Base-by-base conservation (phyloP, 176 grass and related monocot species). In the Calamus simplicifolius region DNA sequence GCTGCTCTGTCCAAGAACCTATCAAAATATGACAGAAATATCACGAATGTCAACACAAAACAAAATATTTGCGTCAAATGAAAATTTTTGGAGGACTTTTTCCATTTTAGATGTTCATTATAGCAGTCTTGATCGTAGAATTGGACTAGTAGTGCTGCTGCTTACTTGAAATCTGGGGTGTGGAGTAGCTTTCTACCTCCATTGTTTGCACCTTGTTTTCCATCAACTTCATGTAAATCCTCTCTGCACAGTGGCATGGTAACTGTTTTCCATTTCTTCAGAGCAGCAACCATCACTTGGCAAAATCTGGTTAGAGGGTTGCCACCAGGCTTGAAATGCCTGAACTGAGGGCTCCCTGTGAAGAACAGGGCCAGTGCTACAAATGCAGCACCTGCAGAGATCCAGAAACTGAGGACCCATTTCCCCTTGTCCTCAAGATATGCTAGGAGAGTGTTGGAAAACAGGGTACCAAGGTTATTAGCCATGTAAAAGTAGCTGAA, bases 401-500 rank as follows among this genome's bases (percentile, higher is more conserved):
- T 27, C 64, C 51, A 67, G 27, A 67, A 67, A n/a, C 64, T 51
- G 27, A 29, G 10, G 14, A 51, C 51, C 64, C 64, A 67, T 51
- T 54, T 67, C 26, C 64, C 64, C 4, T 54, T 8, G 27, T 67
- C 64, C 51, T 67, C 50, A n/a, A 67, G 18, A 51, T 67, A 67
- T 10, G 15, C 25, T 14, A 67, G 27, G 8, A 27, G 54, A 2
- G 64, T 67, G 51, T 67, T 55, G 25, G 64, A 67, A 51, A 67
- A 38, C 27, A 67, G 51, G 25, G 51, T 54, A 4, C 64, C 64
- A 1, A 67, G 27, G 50, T 67, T 67, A 18, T 54, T 50, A 5
- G 64, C 64, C 8, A 67, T 4, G 50, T 67, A 67, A 18, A 67
- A 67, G 64, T 67, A 67, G 64, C 50, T 54, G 28, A 67, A 67